These are phyloP conservation scores for Dacryopinax primogenitus DNA, from an alignment of 768 basidiomycete species.

Conservation along the genomic window DNA sequence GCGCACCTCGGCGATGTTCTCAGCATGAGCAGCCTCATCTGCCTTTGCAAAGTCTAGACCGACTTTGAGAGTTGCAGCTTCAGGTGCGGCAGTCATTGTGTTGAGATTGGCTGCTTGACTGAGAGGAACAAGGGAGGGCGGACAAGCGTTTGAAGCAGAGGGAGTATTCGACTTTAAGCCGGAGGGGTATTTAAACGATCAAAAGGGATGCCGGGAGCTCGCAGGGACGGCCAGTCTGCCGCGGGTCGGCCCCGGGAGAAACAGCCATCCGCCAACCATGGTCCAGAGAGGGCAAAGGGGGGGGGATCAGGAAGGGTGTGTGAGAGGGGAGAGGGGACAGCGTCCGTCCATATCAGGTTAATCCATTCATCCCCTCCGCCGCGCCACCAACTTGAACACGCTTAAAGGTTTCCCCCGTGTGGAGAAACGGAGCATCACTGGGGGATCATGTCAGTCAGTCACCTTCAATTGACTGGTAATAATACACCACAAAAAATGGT, in stretches of 20 bases:
- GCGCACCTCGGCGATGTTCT: background rate
- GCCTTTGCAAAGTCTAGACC: background rate
- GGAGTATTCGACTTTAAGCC: background rate
- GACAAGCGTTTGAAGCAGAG: background rate
- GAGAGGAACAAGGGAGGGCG: background rate
- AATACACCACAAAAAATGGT: too few species aligned
- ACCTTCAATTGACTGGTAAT: too few species aligned
- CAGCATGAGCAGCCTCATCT: background rate
- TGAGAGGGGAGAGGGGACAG: background rate
- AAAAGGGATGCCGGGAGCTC: background rate
- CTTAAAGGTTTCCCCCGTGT: background rate
- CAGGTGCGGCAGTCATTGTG: background rate
- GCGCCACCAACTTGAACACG: background rate
- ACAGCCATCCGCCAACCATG: background rate
- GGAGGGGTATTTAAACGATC: background rate
- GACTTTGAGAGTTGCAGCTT: background rate
- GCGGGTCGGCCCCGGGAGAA: constrained; percentile 7
- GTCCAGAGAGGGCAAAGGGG: background rate
- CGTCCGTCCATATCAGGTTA: background rate
- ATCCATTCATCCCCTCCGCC: background rate
- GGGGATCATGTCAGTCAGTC: too few species aligned
- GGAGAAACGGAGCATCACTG: too few species aligned
- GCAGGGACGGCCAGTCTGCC: background rate
- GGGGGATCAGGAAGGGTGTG: background rate
- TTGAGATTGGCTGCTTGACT: background rate